A percentile compares a stretch with the other conserved stretches of the same genome.
These are phyloP conservation scores for Fomitopsis pulvina DNA, from an alignment of 768 basidiomycete genomes.

Conservation along the genomic window DNA sequence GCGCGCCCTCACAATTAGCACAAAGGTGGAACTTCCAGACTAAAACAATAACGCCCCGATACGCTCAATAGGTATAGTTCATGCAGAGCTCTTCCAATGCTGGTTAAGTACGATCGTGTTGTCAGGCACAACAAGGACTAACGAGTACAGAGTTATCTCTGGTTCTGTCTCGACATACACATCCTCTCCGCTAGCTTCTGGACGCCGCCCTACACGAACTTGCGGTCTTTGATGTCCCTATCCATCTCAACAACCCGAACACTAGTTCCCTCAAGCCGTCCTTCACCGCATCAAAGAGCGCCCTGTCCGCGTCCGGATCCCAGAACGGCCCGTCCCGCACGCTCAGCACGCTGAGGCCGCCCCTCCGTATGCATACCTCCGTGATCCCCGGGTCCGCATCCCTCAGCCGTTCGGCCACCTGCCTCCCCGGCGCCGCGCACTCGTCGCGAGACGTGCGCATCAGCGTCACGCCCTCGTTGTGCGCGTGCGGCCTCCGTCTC, in stretches of 20 bases:
- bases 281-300: constrained; percentile 6
- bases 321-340: constrained; percentile 6
- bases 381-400: constrained; percentile 5
- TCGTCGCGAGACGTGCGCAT: constrained; percentile 15
- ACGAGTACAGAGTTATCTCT: too few species aligned
- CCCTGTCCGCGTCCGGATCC: constrained; percentile 11
- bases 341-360: constrained; percentile 10
- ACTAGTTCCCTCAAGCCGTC: background rate
- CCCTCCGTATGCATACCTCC: constrained; percentile 13
- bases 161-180: background rate
- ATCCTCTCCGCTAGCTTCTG: constrained; percentile 8
- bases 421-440: constrained; percentile 8
- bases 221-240: constrained; percentile 10
- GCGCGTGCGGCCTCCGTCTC: constrained; percentile 8
- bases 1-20: too few species aligned
- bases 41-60: too few species aligned
- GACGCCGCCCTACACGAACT: constrained; percentile 11
- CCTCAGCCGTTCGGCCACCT: constrained; percentile 8
- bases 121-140: too few species aligned
- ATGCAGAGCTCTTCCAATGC: too few species aligned
- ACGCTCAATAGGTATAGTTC: too few species aligned
- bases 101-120: too few species aligned
- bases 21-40: too few species aligned
- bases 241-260: constrained; percentile 8
- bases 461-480: constrained; percentile 13